A percentile compares a stretch with the other conserved stretches of the same genome.
phyloP scores from a whole-genome alignment of 2,329 filamentous ascomycete genomes.

The Chaetomium sp. region DNA sequence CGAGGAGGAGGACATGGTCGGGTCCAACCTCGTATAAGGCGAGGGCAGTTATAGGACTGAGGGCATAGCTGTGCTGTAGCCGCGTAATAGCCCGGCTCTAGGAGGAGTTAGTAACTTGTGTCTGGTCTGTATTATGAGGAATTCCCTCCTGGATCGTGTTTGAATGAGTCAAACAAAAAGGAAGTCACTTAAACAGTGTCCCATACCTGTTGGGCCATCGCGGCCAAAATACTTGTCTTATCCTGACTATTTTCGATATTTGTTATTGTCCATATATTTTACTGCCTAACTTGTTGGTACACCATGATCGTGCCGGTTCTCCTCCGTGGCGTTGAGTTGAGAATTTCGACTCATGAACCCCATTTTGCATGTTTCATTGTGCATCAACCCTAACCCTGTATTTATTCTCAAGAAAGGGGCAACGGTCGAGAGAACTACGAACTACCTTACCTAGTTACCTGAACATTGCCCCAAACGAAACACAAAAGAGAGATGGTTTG shows the following conservation, averaged over 20 bases:
- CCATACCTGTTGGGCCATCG: slow-evolving; percentile 27
- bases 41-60: slow-evolving; percentile 62
- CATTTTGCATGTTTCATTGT: background rate
- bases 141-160: background rate
- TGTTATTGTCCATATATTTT: background rate
- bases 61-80: slow-evolving; percentile 44
- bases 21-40: slow-evolving; percentile 49
- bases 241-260: background rate
- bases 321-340: slow-evolving; percentile 3
- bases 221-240: background rate
- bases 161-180: background rate
- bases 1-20: slow-evolving; percentile 51
- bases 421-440: background rate
- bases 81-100: slow-evolving; percentile 17
- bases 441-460: too few relatives aligned
- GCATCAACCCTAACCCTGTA: slow-evolving; percentile 10
- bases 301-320: background rate
- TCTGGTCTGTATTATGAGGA: background rate
- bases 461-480: background rate
- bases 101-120: slow-evolving; percentile 18
- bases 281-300: background rate
- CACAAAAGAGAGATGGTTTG: background rate
- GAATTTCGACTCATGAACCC: slow-evolving; percentile 1
- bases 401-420: background rate
- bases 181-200: background rate